Base-by-base conservation (phyloP, 352 stramenopile species). In the Phytophthora capsici region DNA sequence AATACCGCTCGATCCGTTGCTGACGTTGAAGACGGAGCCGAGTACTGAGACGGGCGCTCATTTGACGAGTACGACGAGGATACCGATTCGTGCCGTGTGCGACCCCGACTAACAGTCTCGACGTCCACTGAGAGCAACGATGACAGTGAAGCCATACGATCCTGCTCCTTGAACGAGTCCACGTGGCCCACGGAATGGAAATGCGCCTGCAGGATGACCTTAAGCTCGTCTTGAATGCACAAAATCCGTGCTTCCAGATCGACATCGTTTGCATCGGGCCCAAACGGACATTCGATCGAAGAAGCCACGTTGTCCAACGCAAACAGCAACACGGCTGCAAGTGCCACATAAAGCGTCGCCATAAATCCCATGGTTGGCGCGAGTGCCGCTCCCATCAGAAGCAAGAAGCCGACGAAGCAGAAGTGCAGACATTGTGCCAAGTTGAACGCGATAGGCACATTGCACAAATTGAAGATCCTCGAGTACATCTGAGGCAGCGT, bases 141-240 rank as follows among this genome's bases (percentile, higher is more conserved):
- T 4, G 74, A 82, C 34, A 82, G 46, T 37, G 74, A 82, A 23
- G 74, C 74, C 71, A 82, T 82, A 46, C 74, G 71, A 28, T 74
- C 68, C 19, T 75, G 66, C 41, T 82, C 67, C 20, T 73, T 73
- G 58, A 84, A 84, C 14, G 60, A 71, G 22, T 75, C 60, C n/a
- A 73, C 64, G 17, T 75, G 69, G 16, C 75, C 72, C 2, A 79
- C 66, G 0, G 75, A 80, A 30, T 81, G 70, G 43, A 90, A 84
- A 49, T 85, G 77, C 16, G 76, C 78, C 25, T 78, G 69, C 16
- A 84, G 54, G 41, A 81, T 76, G 6, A 82, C 73, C 56, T 86
- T 78, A 45, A 90, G 69, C 61, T 85, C 77, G 41, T 87, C 70
- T 48, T 88, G 78, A 44, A 87, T 77, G 26, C 63, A 73, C 53